These are phyloP conservation scores for Ceratocystis alfenasii DNA, from an alignment of 2,329 filamentous ascomycete species.

Conservation along the genomic window DNA sequence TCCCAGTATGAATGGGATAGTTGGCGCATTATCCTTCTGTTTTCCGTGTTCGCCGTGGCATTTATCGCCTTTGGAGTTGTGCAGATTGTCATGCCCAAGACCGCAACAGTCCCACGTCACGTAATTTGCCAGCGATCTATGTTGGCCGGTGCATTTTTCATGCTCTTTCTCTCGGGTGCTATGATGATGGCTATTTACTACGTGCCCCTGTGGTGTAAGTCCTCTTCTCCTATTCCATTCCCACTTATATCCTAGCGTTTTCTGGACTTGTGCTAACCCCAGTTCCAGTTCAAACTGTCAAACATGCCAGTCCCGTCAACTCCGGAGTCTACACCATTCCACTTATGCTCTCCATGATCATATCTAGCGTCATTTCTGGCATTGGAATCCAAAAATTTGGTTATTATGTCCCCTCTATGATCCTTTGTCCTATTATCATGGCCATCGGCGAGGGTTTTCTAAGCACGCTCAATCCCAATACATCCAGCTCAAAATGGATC, in stretches of 20 bases:
- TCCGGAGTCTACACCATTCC: slow-evolving; percentile 48
- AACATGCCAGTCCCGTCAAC: slow-evolving; percentile 39
- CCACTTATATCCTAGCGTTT: slow-evolving; percentile 21
- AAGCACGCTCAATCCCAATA: slow-evolving; percentile 41
- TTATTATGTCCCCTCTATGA: slow-evolving; percentile 49
- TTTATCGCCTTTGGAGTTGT: slow-evolving; percentile 39
- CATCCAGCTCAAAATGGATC: slow-evolving; percentile 42
- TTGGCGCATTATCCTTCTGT: slow-evolving; percentile 43
- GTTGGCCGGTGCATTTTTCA: slow-evolving; percentile 36
- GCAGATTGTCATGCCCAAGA: slow-evolving; percentile 43
- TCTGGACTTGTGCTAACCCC: slow-evolving; percentile 5
- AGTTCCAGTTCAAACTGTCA: slow-evolving; percentile 41
- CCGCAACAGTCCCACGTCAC: slow-evolving; percentile 44
- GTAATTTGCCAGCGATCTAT: slow-evolving; percentile 47
- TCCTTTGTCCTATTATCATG: slow-evolving; percentile 39
- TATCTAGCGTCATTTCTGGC: slow-evolving; percentile 40
- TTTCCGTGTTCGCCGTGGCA: slow-evolving; percentile 39
- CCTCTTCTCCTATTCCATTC: not conserved
- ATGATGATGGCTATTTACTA: slow-evolving; percentile 47
- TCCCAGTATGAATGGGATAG: slow-evolving; percentile 41
- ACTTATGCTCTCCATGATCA: slow-evolving; percentile 43
- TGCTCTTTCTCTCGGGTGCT: slow-evolving; percentile 37
- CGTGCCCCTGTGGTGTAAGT: slow-evolving; percentile 44
- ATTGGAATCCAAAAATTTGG: slow-evolving; percentile 41
- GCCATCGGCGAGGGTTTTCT: slow-evolving; percentile 45